phyloP scores from a whole-genome alignment of 148 eudicot genomes.

The Chenopodium berlandieri region DNA sequence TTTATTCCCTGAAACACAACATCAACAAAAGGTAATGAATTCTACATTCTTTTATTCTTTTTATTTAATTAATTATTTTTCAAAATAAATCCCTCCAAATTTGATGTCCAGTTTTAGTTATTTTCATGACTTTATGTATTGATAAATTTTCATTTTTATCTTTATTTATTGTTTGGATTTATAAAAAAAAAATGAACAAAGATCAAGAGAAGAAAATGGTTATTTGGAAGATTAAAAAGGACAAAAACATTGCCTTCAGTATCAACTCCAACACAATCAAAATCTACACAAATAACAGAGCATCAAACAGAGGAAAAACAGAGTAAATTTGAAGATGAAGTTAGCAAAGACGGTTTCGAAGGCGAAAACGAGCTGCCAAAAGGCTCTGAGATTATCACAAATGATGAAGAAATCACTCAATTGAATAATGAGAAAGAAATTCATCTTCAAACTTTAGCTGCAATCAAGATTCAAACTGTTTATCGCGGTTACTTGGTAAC shows the following conservation, averaged over 20 bases:
- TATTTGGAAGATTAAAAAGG: conserved; percentile 36
- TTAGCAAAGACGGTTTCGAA: not conserved
- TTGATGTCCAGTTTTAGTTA: not conserved
- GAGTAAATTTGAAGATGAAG: conserved; percentile 9
- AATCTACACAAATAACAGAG: not conserved
- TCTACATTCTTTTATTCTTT: no score
- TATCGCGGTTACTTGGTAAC: conserved; percentile 72
- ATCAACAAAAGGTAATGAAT: conserved; percentile 42
- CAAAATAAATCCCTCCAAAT: not conserved
- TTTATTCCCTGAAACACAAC: conserved; percentile 39
- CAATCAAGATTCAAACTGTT: conserved; percentile 65
- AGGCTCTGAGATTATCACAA: not conserved
- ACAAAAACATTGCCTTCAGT: conserved; percentile 38
- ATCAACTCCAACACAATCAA: conserved; percentile 17
- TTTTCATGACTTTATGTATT: not conserved
- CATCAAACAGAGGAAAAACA: conserved; percentile 17
- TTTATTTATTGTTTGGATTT: no score
- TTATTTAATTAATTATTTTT: not conserved
- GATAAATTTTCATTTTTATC: not conserved
- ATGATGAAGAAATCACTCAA: not conserved
- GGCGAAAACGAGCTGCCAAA: conserved; percentile 5
- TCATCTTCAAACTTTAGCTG: conserved; percentile 34
- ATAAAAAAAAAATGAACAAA: not conserved
- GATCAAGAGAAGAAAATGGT: conserved; percentile 58
- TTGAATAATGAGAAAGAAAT: conserved; percentile 2